phyloP scores from a whole-genome alignment of 139 green algal species.

The Coelastrella sp. region DNA sequence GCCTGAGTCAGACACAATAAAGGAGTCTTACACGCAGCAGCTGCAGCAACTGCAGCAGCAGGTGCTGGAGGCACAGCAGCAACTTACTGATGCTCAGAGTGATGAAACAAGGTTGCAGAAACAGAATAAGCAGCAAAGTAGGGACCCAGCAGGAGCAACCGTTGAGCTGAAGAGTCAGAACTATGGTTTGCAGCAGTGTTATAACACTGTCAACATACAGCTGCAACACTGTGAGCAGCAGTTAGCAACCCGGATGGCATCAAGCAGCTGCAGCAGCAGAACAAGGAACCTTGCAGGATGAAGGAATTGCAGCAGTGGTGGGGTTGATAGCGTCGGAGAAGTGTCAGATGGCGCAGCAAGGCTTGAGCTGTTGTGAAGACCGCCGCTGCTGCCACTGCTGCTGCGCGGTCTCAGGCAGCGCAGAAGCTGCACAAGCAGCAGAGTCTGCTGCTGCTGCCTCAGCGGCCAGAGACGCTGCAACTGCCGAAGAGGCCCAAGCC shows the following conservation, averaged over 20 bases:
- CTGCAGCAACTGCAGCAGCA: background rate
- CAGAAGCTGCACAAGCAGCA: background rate
- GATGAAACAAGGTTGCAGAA: background rate
- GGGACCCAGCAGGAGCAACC: background rate
- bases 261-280: background rate
- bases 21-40: background rate
- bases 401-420: background rate
- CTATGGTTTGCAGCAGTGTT: background rate
- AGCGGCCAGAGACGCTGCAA: background rate
- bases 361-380: background rate
- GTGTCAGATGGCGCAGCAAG: background rate
- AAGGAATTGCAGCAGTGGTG: constrained; percentile 9
- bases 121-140: background rate
- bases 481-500: background rate
- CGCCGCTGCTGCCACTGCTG: background rate
- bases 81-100: background rate
- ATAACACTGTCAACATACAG: background rate
- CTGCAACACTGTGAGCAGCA: background rate
- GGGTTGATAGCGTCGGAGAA: background rate
- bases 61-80: background rate
- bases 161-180: background rate
- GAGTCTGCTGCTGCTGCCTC: background rate
- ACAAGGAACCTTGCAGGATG: background rate
- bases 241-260: background rate
- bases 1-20: background rate